phyloP scores from a whole-genome alignment of 73 alveolate genomes.

The Tetrahymena thermophila region DNA sequence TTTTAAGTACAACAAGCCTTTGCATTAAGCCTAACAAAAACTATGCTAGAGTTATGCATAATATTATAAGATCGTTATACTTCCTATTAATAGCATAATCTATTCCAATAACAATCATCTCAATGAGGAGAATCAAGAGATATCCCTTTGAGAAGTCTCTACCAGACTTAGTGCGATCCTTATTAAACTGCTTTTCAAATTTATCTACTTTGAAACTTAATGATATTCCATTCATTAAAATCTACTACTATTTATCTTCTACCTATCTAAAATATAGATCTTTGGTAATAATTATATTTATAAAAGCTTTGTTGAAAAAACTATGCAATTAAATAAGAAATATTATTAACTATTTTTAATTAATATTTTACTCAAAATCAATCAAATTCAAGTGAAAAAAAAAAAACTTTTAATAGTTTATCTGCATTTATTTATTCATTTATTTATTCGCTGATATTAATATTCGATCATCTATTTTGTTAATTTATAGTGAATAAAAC shows the following conservation, averaged over 20 bases:
- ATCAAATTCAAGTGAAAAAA: too few species aligned
- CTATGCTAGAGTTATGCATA: not conserved
- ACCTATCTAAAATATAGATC: not conserved
- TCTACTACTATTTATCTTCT: not conserved
- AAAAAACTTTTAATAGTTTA: not conserved
- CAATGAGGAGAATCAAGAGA: not conserved
- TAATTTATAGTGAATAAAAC: not conserved
- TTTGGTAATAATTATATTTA: not conserved
- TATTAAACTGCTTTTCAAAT: not conserved
- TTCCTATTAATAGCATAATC: not conserved
- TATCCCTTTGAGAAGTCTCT: not conserved
- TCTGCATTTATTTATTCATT: too few species aligned
- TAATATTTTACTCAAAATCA: not conserved
- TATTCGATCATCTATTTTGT: not conserved
- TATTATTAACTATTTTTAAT: too few species aligned
- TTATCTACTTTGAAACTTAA: not conserved
- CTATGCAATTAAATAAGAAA: not conserved
- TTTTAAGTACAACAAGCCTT: not conserved
- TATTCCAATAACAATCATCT: not conserved
- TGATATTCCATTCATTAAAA: not conserved
- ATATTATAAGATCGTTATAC: not conserved
- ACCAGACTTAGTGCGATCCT: not conserved
- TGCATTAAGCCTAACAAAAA: not conserved
- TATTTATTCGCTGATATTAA: too few species aligned
- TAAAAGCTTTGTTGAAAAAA: not conserved